phyloP scores from a whole-genome alignment of 2,329 filamentous ascomycete species.

The Colletotrichum liaoningense region DNA sequence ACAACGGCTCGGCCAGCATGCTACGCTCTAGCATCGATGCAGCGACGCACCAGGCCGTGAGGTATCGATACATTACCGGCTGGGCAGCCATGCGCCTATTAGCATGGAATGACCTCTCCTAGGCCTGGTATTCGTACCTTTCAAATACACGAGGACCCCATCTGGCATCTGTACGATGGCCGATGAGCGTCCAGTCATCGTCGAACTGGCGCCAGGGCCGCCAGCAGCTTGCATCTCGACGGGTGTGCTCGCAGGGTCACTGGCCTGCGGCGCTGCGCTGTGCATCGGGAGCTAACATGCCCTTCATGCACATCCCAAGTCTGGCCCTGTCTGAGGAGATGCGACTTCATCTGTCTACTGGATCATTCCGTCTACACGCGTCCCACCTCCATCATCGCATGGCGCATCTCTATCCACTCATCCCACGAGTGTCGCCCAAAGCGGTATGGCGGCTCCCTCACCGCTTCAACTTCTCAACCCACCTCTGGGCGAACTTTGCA shows the following conservation, averaged over 20 bases:
- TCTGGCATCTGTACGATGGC: conserved; percentile 35
- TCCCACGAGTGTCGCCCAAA: conserved; percentile 34
- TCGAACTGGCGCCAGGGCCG: background rate
- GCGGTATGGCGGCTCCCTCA: conserved; percentile 38
- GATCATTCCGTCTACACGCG: conserved; percentile 10
- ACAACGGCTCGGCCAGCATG: conserved; percentile 22
- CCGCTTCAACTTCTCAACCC: conserved; percentile 37
- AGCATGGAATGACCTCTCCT: conserved; percentile 29
- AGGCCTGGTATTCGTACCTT: conserved; percentile 36
- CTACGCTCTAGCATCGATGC: conserved; percentile 1
- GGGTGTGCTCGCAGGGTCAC: conserved; percentile 16
- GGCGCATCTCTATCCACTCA: conserved; percentile 29
- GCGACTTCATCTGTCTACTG: conserved; percentile 21
- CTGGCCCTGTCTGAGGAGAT: conserved; percentile 14
- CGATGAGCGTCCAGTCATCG: conserved; percentile 17
- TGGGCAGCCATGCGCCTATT: conserved; percentile 51
- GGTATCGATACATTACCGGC: conserved; percentile 48
- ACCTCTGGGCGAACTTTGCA: conserved; percentile 20
- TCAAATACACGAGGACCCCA: conserved; percentile 7
- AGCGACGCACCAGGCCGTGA: conserved; percentile 27
- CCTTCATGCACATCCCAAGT: conserved; percentile 26
- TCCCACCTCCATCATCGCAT: conserved; percentile 27
- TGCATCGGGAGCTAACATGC: conserved; percentile 34
- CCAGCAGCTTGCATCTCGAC: conserved; percentile 17
- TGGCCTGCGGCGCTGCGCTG: conserved; percentile 1